phyloP scores from a whole-genome alignment of 2,329 filamentous ascomycete genomes.

The Sporothrix humicola region DNA sequence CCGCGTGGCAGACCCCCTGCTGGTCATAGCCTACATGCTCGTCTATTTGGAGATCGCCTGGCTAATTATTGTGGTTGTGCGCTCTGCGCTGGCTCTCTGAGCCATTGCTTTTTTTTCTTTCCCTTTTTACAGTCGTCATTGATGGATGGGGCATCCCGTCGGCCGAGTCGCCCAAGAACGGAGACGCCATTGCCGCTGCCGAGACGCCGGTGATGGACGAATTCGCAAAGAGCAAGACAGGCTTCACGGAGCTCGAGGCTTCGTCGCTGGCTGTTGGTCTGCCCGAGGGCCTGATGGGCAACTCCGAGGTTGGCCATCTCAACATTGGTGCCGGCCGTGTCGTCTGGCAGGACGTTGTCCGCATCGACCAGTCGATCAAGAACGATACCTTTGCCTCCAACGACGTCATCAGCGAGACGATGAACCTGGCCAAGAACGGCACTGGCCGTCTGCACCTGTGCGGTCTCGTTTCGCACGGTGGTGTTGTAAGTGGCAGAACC shows the following conservation, averaged over 20 bases:
- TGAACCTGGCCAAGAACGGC: slow-evolving; percentile 80
- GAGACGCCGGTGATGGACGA: slow-evolving; percentile 94
- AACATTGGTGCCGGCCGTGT: slow-evolving; percentile 98
- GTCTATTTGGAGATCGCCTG: slow-evolving; percentile 63
- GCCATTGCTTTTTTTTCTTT: slow-evolving; percentile 8
- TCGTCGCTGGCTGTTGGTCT: slow-evolving; percentile 95
- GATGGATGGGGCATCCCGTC: slow-evolving; percentile 95
- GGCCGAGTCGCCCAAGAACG: slow-evolving; percentile 79
- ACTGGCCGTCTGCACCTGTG: slow-evolving; percentile 92
- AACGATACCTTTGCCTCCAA: slow-evolving; percentile 78
- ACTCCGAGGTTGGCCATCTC: slow-evolving; percentile 97
- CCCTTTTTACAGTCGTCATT: slow-evolving; percentile 78
- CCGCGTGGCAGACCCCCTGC: slow-evolving; percentile 45
- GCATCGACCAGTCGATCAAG: slow-evolving; percentile 93
- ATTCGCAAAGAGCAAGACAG: slow-evolving; percentile 80
- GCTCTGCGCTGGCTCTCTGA: slow-evolving; percentile 41
- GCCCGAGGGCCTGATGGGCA: slow-evolving; percentile 97
- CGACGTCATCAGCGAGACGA: slow-evolving; percentile 75
- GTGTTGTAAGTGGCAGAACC: slow-evolving; percentile 64
- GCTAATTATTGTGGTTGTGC: slow-evolving; percentile 63
- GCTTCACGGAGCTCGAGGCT: slow-evolving; percentile 91
- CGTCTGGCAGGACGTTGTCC: slow-evolving; percentile 97
- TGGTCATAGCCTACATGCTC: slow-evolving; percentile 58
- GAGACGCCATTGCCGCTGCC: slow-evolving; percentile 93
- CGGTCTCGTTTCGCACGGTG: slow-evolving; percentile 91